Evolutionary conservation across 2,329 filamentous ascomycete species (phyloP), one percentile per base, ranked within the genome.

Genomic region (Didymella segeticola): DNA sequence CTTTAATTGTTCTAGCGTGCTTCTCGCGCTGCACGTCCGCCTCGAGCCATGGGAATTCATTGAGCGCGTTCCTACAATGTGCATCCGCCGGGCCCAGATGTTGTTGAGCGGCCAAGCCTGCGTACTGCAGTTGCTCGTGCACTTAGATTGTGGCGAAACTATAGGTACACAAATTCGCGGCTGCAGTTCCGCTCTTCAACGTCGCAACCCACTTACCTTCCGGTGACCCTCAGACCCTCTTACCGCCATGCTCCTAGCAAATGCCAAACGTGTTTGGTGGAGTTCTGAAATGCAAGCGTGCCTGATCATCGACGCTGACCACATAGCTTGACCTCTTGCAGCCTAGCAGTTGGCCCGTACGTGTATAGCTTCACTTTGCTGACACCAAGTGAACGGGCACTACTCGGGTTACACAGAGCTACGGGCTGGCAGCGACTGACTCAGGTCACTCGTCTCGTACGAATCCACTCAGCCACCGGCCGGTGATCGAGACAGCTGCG

Each of bases 221-320:
- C 30, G 42, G 42, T 47, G 45, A 45, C 50, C 27, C 26, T 42
- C 43, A 12, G 22, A 11, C 39, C 5, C 31, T 39, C 42, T 49
- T 43, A 39, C 41, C 36, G 42, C 47, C 43, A 31, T 43, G 45
- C 41, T 47, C 45, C 47, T 23, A 42, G 43, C 53, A 56, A 57
- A 50, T 41, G 49, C 58, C 56, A 62, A 63, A 63, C 58, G 54
- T 53, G 52, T 63, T 60, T 34, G 51, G 62, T 65, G 60, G 62
- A 58, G 57, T 47, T 29, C 42, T 49, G 56, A 60, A 56, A 57
- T 62, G 58, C 57, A 56, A 47, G 49, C 54, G 60, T 62, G 60
- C 58, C 62, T 62, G 62, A 63, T 63, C 58, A 50, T 51, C 63
- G 47, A 59, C 52, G 48, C 42, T 47, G 37, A 56, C 47, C 38